Evolutionary conservation across 106 monocot species (phyloP).

Genomic region (Ottelia alismoides): DNA sequence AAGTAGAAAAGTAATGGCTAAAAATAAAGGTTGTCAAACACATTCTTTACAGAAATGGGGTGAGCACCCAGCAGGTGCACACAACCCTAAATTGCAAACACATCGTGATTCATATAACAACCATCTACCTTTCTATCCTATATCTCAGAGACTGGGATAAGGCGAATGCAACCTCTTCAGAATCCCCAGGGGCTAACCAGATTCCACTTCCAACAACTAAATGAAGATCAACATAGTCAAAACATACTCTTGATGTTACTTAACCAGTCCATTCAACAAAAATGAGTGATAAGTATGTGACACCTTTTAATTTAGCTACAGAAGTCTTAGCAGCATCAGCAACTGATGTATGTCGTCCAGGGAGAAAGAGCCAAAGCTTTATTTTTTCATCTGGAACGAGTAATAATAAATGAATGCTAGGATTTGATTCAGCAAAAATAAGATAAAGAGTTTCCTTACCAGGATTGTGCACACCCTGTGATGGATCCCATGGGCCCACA

Average conservation of each 20-base stretch:
- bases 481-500: constrained; percentile 99
- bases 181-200: constrained; percentile 92
- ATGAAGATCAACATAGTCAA: background rate
- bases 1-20: background rate
- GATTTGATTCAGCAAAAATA: background rate
- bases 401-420: background rate
- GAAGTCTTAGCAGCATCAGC: constrained; percentile 56
- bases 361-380: constrained; percentile 97
- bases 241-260: no score
- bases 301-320: constrained; percentile 76
- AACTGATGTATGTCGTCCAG: constrained; percentile 71
- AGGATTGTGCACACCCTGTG: constrained; percentile 93
- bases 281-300: no score
- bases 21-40: background rate
- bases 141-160: constrained; percentile 85
- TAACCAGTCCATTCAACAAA: no score
- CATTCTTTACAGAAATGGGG: no score
- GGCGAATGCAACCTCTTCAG: constrained; percentile 83
- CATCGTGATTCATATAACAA: background rate
- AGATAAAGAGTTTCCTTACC: constrained; percentile 23
- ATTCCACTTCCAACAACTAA: constrained; percentile 70
- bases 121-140: constrained; percentile 67
- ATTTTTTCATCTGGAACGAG: constrained; percentile 83
- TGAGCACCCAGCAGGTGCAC: no score
- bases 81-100: no score